Percentiles rank a stretch among this genome's conserved stretches.
Evolutionary conservation across 495 filamentous ascomycete species (phyloP).

Genomic region (Saxispiralis lemnorum): DNA sequence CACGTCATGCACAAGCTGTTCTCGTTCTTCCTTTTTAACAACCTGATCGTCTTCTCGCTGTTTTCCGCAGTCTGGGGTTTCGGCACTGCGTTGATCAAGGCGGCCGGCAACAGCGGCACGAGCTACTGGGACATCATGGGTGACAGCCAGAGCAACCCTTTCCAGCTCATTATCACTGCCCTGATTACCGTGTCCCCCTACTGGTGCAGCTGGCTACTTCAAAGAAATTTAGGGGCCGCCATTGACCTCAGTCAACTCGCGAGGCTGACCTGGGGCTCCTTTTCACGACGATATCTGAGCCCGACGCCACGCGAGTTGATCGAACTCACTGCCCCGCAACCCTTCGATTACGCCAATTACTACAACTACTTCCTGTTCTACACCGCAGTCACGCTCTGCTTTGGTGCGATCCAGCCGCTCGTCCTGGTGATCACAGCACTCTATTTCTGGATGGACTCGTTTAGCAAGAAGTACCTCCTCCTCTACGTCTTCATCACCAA

Average conservation of each 20-base stretch:
- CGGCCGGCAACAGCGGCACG: conserved; percentile 31
- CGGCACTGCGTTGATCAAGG: conserved; percentile 41
- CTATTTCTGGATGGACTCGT: conserved; percentile 76
- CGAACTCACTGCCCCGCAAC: conserved; percentile 76
- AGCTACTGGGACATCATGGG: conserved; percentile 52
- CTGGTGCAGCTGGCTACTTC: conserved; percentile 84
- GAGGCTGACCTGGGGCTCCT: conserved; percentile 60
- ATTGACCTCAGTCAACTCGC: conserved; percentile 77
- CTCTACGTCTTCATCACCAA: conserved; percentile 89
- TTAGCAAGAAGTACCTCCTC: conserved; percentile 86
- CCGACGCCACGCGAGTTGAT: conserved; percentile 89
- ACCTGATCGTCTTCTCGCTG: conserved; percentile 78
- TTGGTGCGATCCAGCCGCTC: conserved; percentile 71
- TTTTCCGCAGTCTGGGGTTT: conserved; percentile 68
- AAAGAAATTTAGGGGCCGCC: conserved; percentile 80
- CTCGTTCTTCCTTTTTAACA: conserved; percentile 95
- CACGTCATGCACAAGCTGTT: conserved; percentile 86
- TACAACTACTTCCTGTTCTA: conserved; percentile 97
- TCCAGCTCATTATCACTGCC: conserved; percentile 41
- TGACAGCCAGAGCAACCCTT: conserved; percentile 35
- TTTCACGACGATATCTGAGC: conserved; percentile 61
- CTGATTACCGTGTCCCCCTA: conserved; percentile 70
- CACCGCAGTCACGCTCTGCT: conserved; percentile 72
- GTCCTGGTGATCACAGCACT: conserved; percentile 77
- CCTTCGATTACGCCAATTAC: conserved; percentile 90